Evolutionary conservation across 2,329 filamentous ascomycete species (phyloP), one percentile per base, ranked within the genome.

Genomic region (Epichloe hybrida): DNA sequence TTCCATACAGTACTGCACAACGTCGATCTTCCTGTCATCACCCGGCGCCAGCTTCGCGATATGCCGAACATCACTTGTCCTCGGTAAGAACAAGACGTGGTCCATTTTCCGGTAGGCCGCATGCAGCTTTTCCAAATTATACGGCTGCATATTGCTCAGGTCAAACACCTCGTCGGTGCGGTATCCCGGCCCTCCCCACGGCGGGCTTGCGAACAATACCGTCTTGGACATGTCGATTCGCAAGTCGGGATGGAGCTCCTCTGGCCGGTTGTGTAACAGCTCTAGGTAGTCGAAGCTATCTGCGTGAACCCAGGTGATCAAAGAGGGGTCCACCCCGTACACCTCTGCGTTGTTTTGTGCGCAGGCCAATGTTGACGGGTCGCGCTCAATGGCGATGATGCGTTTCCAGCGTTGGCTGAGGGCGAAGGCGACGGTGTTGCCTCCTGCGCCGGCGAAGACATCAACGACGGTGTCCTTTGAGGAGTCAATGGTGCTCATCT

Each of bases 391-490:
- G 41, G 86, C 88, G 63, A 97, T 88, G 56, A 98, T 80, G 56
- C 80, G 83, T 48, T 82, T 78, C 86, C 88, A 98, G 55, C 82
- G 80, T 20, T 77, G 80, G 0, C 84, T 87, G 9, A 83, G 76
- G 17, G 93, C 91, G 59, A 98, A 94, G n/a, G 90, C 88, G 58
- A 98, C 97, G 23, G 85, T 80, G 65, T 98, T 98, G 50, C 90
- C 93, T 38, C 94, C 93, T 1, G 87, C 89, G 42, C 93, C 93
- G 31, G 84, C 87, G 68, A 98, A 98, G 44, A 86, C 79, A 66
- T 98, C 93, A 53, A 98, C 80, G 38, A 98, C 71, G 37, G 84
- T 78, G 9, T 72, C 79, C 57, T 82, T 85, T 27, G 60, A 50
- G 27, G 77, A 71, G 23, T 75, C 71, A 43, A 73, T 72, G 52